Conservation (phyloP, 352 stramenopile species). For the Peronospora tabacina region DNA sequence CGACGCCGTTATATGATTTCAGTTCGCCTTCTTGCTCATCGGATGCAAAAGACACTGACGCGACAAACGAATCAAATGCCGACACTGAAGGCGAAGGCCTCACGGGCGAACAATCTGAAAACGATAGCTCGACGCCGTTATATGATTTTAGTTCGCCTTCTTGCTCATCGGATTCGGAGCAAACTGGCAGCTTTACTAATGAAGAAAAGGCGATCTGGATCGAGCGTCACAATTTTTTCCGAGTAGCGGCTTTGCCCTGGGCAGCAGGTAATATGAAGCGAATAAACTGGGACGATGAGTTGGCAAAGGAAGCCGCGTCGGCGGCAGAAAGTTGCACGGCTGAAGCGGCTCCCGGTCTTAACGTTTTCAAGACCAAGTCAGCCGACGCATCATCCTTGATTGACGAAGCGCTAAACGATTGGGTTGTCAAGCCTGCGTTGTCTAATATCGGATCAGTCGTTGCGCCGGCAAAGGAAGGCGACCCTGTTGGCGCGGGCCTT, state of each 20-base stretch:
- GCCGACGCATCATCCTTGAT: constrained; percentile 28
- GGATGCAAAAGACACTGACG: constrained; percentile 1
- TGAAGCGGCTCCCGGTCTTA: constrained; percentile 33
- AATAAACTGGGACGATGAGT: constrained; percentile 50
- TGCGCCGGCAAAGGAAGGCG: constrained; percentile 22
- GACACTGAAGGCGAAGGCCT: background rate
- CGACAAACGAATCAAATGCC: too few species aligned
- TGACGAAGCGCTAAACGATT: constrained; percentile 48
- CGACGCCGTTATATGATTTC: constrained; percentile 2
- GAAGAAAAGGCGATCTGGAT: constrained; percentile 57
- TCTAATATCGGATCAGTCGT: constrained; percentile 25
- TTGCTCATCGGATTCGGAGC: constrained; percentile 3
- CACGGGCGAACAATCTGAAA: constrained; percentile 9
- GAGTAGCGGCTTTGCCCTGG: constrained; percentile 49
- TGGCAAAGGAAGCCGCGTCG: constrained; percentile 37
- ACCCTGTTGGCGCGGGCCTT: constrained; percentile 43
- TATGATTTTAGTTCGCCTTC: background rate
- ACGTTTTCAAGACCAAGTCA: constrained; percentile 37
- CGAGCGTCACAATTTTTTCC: constrained; percentile 72
- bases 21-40: background rate
- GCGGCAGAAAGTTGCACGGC: constrained; percentile 36
- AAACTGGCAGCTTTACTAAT: constrained; percentile 21
- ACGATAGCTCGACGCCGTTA: constrained; percentile 6
- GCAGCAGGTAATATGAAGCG: constrained; percentile 56
- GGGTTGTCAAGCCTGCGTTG: constrained; percentile 39